Evolutionary conservation across 495 filamentous ascomycete genomes (phyloP).

Genomic region (Polyplosphaeria fusca): DNA sequence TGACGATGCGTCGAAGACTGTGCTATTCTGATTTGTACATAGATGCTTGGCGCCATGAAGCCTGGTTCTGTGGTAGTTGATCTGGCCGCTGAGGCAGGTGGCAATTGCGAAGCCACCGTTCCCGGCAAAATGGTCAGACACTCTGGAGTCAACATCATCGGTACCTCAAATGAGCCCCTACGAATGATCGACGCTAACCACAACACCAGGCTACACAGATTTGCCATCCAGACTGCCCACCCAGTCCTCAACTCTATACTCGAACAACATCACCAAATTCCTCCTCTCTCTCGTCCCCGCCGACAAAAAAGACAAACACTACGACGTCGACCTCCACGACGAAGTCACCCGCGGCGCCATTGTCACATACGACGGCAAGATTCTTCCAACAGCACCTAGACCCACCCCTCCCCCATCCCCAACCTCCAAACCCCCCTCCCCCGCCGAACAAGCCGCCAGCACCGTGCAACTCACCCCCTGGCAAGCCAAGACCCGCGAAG

Average conservation of each 20-base stretch:
- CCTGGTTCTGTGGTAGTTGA: slow-evolving; percentile 78
- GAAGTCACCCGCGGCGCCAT: slow-evolving; percentile 79
- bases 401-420: slow-evolving; percentile 66
- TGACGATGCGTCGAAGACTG: neutral
- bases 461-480: slow-evolving; percentile 67
- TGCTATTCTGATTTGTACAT: slow-evolving; percentile 13
- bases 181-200: neutral
- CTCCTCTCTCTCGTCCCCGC: slow-evolving; percentile 72
- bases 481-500: slow-evolving; percentile 70
- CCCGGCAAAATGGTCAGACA: slow-evolving; percentile 63
- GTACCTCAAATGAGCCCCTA: slow-evolving; percentile 41
- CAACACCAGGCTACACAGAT: slow-evolving; percentile 66
- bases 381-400: slow-evolving; percentile 68
- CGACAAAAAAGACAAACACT: slow-evolving; percentile 65
- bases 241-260: slow-evolving; percentile 77
- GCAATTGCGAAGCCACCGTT: slow-evolving; percentile 74
- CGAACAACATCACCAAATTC: slow-evolving; percentile 82
- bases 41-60: slow-evolving; percentile 77
- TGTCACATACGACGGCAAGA: slow-evolving; percentile 68
- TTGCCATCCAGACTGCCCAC: slow-evolving; percentile 75
- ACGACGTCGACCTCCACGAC: slow-evolving; percentile 69
- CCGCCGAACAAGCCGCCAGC: slow-evolving; percentile 50
- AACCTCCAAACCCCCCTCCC: slow-evolving; percentile 42
- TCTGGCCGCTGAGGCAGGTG: slow-evolving; percentile 75
- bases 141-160: slow-evolving; percentile 76